A percentile compares a stretch with the other conserved stretches of the same genome.
Conservation (phyloP, 2,329 filamentous ascomycete genomes). For the Fusarium foetens region DNA sequence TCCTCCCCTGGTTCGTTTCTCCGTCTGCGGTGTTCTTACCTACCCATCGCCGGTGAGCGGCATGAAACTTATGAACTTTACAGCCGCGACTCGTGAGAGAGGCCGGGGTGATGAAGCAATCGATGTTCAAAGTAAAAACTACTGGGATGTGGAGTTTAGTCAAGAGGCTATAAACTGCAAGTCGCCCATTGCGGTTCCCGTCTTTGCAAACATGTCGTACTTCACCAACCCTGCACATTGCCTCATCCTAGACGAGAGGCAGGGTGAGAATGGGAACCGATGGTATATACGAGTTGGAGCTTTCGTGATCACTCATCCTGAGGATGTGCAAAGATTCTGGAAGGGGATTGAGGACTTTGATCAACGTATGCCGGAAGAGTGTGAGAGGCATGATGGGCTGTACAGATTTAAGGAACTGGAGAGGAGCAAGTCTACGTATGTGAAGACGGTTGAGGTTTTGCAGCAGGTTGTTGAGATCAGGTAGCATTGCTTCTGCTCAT, state of each 20-base stretch:
- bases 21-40: constrained; percentile 8
- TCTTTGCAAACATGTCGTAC: constrained; percentile 3
- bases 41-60: neutral
- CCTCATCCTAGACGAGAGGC: neutral
- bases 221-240: neutral
- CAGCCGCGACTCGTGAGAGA: neutral
- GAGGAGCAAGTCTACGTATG: neutral
- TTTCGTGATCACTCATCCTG: neutral
- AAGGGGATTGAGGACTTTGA: neutral
- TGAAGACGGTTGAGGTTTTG: neutral
- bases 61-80: neutral
- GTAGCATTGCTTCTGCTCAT: neutral
- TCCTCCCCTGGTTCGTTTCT: neutral
- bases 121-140: neutral
- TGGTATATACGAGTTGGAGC: constrained; percentile 4
- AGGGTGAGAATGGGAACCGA: neutral
- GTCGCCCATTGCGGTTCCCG: neutral
- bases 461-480: constrained; percentile 2
- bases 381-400: neutral
- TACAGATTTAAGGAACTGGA: neutral
- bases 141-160: constrained; percentile 16
- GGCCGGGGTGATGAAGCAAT: neutral
- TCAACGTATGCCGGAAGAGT: neutral
- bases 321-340: neutral
- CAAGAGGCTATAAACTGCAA: constrained; percentile 8